phyloP scores from a whole-genome alignment of 805 yeast genomes.

The Ogataea pini region DNA sequence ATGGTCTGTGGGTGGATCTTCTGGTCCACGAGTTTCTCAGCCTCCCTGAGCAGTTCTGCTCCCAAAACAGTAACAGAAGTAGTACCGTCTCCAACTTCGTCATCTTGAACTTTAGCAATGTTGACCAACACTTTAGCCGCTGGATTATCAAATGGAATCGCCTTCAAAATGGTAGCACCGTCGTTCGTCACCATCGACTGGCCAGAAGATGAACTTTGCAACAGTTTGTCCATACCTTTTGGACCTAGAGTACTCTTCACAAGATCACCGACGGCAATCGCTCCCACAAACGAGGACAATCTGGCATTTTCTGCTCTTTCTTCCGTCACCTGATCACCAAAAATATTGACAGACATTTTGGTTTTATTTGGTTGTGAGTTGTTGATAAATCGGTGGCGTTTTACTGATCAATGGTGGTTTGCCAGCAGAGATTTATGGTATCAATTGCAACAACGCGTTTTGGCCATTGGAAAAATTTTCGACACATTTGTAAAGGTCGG shows the following conservation, averaged over 20 bases:
- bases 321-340: constrained; percentile 96
- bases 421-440: background rate
- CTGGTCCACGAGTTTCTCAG: constrained; percentile 87
- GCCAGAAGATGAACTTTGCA: constrained; percentile 83
- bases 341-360: constrained; percentile 78
- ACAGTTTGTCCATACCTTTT: constrained; percentile 96
- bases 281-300: constrained; percentile 95
- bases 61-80: constrained; percentile 92
- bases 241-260: constrained; percentile 96
- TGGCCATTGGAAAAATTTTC: constrained; percentile 7
- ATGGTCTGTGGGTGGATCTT: constrained; percentile 98
- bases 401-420: background rate
- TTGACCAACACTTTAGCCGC: constrained; percentile 96
- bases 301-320: constrained; percentile 99
- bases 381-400: background rate
- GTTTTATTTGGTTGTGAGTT: background rate
- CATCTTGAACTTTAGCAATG: constrained; percentile 94
- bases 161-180: constrained; percentile 94
- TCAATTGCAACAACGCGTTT: constrained; percentile 8
- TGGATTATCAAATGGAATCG: constrained; percentile 94
- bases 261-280: constrained; percentile 97
- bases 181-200: constrained; percentile 87
- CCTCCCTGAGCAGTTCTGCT: constrained; percentile 91
- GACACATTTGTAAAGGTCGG: background rate
- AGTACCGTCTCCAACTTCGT: constrained; percentile 98